These are phyloP conservation scores for Lepidium campestre DNA, from an alignment of 441 rosid species.

Conservation along the genomic window DNA sequence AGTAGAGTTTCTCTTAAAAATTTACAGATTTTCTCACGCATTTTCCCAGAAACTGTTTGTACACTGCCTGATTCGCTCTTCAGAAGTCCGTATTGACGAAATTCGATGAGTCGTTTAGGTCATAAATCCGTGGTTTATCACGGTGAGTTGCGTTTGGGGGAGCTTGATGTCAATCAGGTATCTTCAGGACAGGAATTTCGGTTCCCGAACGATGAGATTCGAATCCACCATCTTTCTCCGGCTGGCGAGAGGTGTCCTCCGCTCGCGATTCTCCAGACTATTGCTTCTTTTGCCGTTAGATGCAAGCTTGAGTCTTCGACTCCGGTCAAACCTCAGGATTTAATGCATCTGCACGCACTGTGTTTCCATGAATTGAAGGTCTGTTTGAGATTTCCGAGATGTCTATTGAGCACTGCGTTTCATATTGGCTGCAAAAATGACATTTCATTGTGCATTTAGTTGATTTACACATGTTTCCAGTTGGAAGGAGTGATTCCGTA, in stretches of 20 bases:
- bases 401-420: not conserved
- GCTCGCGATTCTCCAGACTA: constrained; percentile 79
- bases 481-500: not conserved
- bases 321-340: constrained; percentile 47
- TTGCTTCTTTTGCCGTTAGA: constrained; percentile 72
- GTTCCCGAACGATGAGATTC: constrained; percentile 90
- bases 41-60: not conserved
- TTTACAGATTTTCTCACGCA: constrained; percentile 19
- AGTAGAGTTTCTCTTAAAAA: not conserved
- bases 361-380: constrained; percentile 91
- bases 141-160: constrained; percentile 76
- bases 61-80: not conserved
- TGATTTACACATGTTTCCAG: not conserved
- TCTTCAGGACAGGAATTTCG: constrained; percentile 45
- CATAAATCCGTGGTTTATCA: constrained; percentile 74
- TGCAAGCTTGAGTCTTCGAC: constrained; percentile 88
- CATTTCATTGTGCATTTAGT: not conserved
- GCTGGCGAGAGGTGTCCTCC: constrained; percentile 88
- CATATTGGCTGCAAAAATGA: not conserved
- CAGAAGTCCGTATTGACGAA: not conserved
- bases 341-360: constrained; percentile 84
- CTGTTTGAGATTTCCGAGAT: not conserved
- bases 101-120: constrained; percentile 74
- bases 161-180: constrained; percentile 59
- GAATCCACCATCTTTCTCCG: constrained; percentile 71